These are phyloP conservation scores for Termitomyces sp. DNA, from an alignment of 768 basidiomycete species.

Conservation along the genomic window DNA sequence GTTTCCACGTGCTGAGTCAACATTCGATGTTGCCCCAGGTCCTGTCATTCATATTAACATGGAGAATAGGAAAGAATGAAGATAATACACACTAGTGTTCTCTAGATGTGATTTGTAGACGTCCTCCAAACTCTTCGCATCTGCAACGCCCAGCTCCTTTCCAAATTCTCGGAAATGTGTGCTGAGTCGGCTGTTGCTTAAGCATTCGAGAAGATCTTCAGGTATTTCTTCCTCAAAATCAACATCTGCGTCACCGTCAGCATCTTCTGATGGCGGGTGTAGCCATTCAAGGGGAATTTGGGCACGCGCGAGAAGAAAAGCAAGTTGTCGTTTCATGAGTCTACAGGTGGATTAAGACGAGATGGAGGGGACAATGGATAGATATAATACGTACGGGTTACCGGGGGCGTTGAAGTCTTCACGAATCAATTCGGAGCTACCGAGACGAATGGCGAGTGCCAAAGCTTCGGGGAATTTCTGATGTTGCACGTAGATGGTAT, in stretches of 20 bases:
- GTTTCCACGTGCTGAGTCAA: conserved; percentile 93
- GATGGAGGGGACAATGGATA: neutral
- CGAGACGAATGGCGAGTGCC: conserved; percentile 77
- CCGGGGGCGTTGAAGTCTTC: conserved; percentile 87
- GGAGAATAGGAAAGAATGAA: neutral
- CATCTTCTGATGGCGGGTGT: conserved; percentile 48
- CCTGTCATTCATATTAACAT: conserved; percentile 31
- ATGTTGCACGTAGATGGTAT: conserved; percentile 83
- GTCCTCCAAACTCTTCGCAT: conserved; percentile 91
- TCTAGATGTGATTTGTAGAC: conserved; percentile 97
- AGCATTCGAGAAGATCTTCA: conserved; percentile 78
- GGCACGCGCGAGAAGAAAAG: conserved; percentile 88
- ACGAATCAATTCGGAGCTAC: conserved; percentile 72
- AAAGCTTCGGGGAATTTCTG: conserved; percentile 90
- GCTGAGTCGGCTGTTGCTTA: conserved; percentile 84
- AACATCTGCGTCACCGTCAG: conserved; percentile 49
- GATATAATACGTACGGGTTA: conserved; percentile 60
- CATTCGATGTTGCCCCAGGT: conserved; percentile 61
- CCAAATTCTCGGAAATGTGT: conserved; percentile 86
- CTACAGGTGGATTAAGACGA: conserved; percentile 28
- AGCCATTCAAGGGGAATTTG: conserved; percentile 91
- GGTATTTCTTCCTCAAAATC: conserved; percentile 61
- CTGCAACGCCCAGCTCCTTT: conserved; percentile 85
- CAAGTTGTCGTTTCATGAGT: conserved; percentile 91
- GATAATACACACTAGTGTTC: conserved; percentile 57